Evolutionary conservation across 768 basidiomycete genomes (phyloP).

Genomic region (Mycena latifolia): DNA sequence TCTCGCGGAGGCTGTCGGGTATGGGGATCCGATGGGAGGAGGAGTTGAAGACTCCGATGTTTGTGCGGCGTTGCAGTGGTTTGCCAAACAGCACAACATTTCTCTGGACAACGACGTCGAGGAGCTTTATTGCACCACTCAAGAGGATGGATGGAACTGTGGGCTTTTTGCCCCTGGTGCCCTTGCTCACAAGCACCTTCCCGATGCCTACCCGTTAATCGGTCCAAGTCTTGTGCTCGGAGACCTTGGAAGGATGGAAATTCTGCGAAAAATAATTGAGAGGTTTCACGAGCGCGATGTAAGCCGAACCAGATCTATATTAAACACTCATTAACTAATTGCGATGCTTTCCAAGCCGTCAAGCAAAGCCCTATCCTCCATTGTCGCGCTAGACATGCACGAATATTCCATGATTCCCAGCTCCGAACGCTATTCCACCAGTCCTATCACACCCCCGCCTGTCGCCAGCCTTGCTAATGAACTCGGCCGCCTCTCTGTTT

Average conservation of each 20-base stretch:
- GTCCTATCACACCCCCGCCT: background rate
- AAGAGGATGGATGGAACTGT: background rate
- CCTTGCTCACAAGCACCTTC: background rate
- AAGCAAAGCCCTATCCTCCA: background rate
- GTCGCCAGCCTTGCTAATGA: background rate
- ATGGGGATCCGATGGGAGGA: background rate
- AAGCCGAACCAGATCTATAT: background rate
- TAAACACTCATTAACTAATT: too few species aligned
- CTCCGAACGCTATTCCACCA: background rate
- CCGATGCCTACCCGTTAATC: background rate
- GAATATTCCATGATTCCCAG: background rate
- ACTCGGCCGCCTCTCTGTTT: background rate
- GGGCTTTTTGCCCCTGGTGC: background rate
- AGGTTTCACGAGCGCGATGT: slow-evolving; percentile 2
- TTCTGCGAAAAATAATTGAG: background rate
- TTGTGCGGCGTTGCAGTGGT: background rate
- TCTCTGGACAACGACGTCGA: background rate
- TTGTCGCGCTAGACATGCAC: background rate
- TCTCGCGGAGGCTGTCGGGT: background rate
- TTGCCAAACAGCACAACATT: background rate
- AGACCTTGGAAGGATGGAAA: slow-evolving; percentile 3
- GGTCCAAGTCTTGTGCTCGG: background rate
- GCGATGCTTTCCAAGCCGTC: background rate
- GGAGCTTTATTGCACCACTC: background rate
- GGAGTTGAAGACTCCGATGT: background rate